Evolutionary conservation across 2,329 filamentous ascomycete genomes (phyloP).

Genomic region (Penicillium sp.): DNA sequence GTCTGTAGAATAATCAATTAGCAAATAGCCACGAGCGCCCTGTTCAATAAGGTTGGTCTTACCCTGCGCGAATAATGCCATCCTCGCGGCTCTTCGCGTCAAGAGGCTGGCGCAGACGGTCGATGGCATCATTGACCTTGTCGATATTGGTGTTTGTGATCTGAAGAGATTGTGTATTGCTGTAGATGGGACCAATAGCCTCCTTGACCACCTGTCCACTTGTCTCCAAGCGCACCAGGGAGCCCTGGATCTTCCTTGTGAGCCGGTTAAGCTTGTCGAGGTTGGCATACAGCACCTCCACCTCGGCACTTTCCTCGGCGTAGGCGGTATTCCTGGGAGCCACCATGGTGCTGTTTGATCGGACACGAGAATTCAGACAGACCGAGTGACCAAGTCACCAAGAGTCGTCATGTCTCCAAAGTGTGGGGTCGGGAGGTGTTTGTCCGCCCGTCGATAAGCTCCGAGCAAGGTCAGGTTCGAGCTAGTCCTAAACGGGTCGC

Average conservation of each 20-base stretch:
- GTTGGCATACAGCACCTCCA: constrained; percentile 62
- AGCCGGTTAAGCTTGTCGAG: constrained; percentile 89
- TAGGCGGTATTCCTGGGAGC: constrained; percentile 54
- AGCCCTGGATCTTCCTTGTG: constrained; percentile 92
- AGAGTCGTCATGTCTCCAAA: constrained; percentile 18
- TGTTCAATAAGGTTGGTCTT: constrained; percentile 19
- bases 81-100: constrained; percentile 91
- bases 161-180: constrained; percentile 85
- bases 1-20: constrained; percentile 42
- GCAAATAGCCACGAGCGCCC: not conserved
- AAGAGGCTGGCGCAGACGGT: constrained; percentile 80
- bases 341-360: constrained; percentile 44
- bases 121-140: constrained; percentile 77
- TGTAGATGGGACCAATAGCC: constrained; percentile 86
- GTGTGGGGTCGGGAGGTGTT: constrained; percentile 19
- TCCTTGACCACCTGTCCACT: constrained; percentile 88
- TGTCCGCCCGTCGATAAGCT: constrained; percentile 18
- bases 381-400: constrained; percentile 12
- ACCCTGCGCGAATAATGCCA: constrained; percentile 78
- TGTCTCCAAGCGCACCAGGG: constrained; percentile 73
- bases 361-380: constrained; percentile 15
- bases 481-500: constrained; percentile 22
- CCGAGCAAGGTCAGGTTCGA: constrained; percentile 9
- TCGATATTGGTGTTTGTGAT: constrained; percentile 87
- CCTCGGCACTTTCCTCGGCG: constrained; percentile 64